Conservation (phyloP, 164 flowering plant genomes). For the Piper betle region DNA sequence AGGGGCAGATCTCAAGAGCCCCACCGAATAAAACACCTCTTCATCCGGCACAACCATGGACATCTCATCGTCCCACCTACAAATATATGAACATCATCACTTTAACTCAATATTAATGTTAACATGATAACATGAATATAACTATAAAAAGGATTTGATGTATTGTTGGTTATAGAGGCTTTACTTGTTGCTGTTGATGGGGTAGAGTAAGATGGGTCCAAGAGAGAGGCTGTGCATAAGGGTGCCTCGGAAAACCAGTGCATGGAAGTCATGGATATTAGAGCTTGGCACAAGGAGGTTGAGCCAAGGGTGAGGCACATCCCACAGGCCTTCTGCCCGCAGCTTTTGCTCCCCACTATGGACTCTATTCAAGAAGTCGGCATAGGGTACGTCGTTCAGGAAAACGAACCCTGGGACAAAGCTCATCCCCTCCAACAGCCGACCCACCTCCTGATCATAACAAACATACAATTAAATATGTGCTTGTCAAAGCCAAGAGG, state of each 20-base stretch:
- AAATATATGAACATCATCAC: too few relatives aligned
- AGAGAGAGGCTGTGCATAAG: constrained; percentile 22
- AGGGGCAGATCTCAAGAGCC: constrained; percentile 41
- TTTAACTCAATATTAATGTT: too few relatives aligned
- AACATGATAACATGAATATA: too few relatives aligned
- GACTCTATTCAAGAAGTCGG: constrained; percentile 59
- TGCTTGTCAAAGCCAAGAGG: too few relatives aligned
- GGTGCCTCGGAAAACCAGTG: constrained; percentile 42
- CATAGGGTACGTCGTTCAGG: constrained; percentile 35
- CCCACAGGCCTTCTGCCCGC: constrained; percentile 50
- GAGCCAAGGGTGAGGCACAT: constrained; percentile 93
- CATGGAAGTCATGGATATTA: constrained; percentile 39
- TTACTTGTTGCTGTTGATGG: constrained; percentile 56
- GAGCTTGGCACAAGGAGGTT: constrained; percentile 69
- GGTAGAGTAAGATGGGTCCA: constrained; percentile 60
- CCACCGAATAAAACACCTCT: constrained; percentile 62
- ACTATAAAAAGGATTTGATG: not conserved
- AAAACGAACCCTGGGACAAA: constrained; percentile 29
- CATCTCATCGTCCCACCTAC: constrained; percentile 74
- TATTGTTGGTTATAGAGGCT: constrained; percentile 1
- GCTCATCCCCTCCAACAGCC: constrained; percentile 27
- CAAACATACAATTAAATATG: not conserved
- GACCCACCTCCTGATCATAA: constrained; percentile 37
- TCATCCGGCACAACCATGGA: constrained; percentile 70
- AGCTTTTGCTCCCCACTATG: constrained; percentile 44